A percentile compares a stretch with the other conserved stretches of the same genome.
Conservation (phyloP, 345 rosid genomes). For the Brassica cretica region DNA sequence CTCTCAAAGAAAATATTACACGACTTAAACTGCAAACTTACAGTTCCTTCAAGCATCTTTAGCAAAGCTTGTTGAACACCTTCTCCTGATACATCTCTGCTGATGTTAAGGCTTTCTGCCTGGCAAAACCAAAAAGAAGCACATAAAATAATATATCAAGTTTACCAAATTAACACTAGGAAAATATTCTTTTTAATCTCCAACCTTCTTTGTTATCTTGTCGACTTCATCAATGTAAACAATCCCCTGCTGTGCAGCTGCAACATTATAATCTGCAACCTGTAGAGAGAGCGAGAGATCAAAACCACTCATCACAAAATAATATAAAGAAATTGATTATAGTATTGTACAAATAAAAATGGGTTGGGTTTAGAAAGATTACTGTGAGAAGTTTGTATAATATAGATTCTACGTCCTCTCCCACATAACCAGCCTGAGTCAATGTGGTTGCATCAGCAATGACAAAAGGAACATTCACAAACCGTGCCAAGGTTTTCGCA, state of each 20-base stretch:
- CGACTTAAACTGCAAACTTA: slow-evolving; percentile 48
- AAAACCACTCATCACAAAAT: background rate
- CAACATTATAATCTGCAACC: slow-evolving; percentile 96
- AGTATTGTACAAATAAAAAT: background rate
- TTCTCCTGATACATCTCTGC: slow-evolving; percentile 99
- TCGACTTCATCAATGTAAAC: slow-evolving; percentile 98
- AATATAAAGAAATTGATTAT: background rate
- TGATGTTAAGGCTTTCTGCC: slow-evolving; percentile 96
- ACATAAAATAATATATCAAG: background rate
- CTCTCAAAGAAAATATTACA: slow-evolving; percentile 2
- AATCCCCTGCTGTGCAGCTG: slow-evolving; percentile 99
- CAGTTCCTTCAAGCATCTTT: slow-evolving; percentile 99
- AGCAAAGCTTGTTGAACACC: slow-evolving; percentile 98
- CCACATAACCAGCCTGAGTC: slow-evolving; percentile 99
- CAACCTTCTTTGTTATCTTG: slow-evolving; percentile 96
- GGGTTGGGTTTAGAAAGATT: slow-evolving; percentile 23
- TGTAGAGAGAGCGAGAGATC: slow-evolving; percentile 36
- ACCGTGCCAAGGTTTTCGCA: slow-evolving; percentile 95
- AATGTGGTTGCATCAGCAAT: slow-evolving; percentile 94
- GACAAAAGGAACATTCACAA: slow-evolving; percentile 96
- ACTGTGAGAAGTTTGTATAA: slow-evolving; percentile 93
- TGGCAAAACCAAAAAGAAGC: slow-evolving; percentile 38
- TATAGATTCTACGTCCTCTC: slow-evolving; percentile 99
- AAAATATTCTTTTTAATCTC: background rate
- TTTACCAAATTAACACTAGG: slow-evolving; percentile 7